phyloP scores from a whole-genome alignment of 208 protist genomes.

The Trypanosoma melophagium region DNA sequence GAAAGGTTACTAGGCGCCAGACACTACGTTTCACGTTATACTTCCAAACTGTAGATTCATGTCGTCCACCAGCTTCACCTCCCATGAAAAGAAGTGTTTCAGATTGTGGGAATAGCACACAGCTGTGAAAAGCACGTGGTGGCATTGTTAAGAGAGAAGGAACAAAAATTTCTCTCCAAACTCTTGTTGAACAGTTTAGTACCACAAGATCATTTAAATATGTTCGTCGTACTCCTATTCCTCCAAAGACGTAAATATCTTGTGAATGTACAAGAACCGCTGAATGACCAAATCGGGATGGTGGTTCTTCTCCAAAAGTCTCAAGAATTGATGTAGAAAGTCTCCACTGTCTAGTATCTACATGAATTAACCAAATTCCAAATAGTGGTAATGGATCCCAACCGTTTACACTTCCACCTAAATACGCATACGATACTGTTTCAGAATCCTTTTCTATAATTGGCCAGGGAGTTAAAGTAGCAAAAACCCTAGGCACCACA shows the following conservation, averaged over 20 bases:
- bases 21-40: constrained; percentile 37
- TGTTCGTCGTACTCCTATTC: constrained; percentile 32
- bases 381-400: constrained; percentile 50
- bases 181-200: constrained; percentile 53
- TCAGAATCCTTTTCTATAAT: constrained; percentile 14
- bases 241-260: constrained; percentile 72
- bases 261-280: constrained; percentile 30
- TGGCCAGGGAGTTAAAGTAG: constrained; percentile 59
- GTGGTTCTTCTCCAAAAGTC: constrained; percentile 66
- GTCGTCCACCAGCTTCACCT: constrained; percentile 44
- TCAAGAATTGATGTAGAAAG: constrained; percentile 25
- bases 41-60: constrained; percentile 52
- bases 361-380: constrained; percentile 46
- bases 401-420: constrained; percentile 70
- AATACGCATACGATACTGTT: constrained; percentile 45
- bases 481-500: constrained; percentile 46
- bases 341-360: constrained; percentile 31
- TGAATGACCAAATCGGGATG: constrained; percentile 67
- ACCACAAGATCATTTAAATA: constrained; percentile 70
- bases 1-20: constrained; percentile 51
- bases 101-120: constrained; percentile 27
- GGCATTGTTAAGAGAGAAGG: constrained; percentile 43
- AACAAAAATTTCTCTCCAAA: constrained; percentile 83
- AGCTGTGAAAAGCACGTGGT: constrained; percentile 58
- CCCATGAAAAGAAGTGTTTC: constrained; percentile 51